Base-by-base conservation (phyloP, 352 stramenopile species). In the Pythium myriotylum region DNA sequence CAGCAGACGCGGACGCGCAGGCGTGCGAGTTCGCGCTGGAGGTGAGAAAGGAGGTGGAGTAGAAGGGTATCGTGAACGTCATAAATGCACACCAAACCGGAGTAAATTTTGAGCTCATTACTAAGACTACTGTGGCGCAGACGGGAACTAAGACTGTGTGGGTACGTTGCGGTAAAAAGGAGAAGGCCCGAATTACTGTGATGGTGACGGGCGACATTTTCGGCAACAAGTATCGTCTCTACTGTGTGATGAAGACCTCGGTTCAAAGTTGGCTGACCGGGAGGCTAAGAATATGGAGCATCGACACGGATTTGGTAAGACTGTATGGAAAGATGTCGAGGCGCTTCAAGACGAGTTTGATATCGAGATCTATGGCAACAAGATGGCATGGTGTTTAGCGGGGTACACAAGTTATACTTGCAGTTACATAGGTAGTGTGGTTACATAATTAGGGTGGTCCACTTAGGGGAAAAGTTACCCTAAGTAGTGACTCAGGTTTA, bases 91-190 rank as follows among this genome's bases (percentile, higher is more conserved):
- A 78, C 20, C 62, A 68, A n/a, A 74, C 43, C 7, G 52, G 53
- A 2, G 51, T 70, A 10, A 64, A 66, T 26, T 77, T 73, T 47
- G 73, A 77, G 50, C 43, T 76, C 0, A n/a, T 75, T 3, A 62
- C 69, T 0, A 58, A 62, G 8, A 71, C 17, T 13, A 75, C 67
- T 6, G 42, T 74, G 9, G 20, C 58, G 0, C 14, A 39, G 1
- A 61, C 23, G 12, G 60, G 62, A 17, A 33, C 49, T 1, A 62
- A 59, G n/a, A 81, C 59, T 2, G 45, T 70, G 27, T 78, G 69
- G 73, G 49, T 73, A 0, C 50, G 54, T 6, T 66, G 59, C 19
- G 37, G 43, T 13, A 67, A 60, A 12, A 63, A 43, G n/a, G 60
- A 70, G 23, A 72, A 72, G 24, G 22, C 71, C n/a, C 54, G 64